Conservation (phyloP, 768 basidiomycete species). For the Hypholoma sublateritium region DNA sequence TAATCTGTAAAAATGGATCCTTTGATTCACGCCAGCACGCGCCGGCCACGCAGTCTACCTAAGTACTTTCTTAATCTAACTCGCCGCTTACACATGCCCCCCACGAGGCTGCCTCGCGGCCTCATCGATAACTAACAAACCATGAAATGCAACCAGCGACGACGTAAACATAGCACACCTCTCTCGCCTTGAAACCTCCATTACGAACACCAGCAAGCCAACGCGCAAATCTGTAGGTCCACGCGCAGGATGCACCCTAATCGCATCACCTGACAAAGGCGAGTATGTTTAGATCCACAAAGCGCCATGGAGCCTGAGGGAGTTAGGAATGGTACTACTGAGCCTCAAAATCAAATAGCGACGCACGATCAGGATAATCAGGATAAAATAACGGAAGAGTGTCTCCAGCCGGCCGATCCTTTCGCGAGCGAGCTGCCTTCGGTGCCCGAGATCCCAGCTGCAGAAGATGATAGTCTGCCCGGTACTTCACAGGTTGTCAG, state of each 20-base stretch:
- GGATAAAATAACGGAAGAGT: too few species aligned
- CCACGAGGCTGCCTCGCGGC: conserved; percentile 6
- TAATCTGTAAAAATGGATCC: too few species aligned
- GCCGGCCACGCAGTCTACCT: neutral
- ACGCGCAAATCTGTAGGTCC: neutral
- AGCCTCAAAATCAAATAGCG: neutral
- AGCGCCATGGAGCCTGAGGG: neutral
- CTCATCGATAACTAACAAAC: neutral
- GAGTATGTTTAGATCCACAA: neutral
- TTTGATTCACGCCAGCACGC: too few species aligned
- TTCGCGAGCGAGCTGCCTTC: too few species aligned
- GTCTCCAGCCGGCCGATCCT: too few species aligned
- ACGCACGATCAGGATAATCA: neutral
- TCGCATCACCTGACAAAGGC: neutral
- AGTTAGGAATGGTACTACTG: neutral
- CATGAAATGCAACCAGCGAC: neutral
- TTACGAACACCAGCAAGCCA: neutral
- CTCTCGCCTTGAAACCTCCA: neutral
- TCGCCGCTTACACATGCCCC: neutral
- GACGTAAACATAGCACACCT: neutral
- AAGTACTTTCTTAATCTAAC: neutral
- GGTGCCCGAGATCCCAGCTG: too few species aligned
- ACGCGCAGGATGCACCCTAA: neutral
- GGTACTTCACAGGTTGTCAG: too few species aligned
- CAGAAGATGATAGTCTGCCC: too few species aligned